These are phyloP conservation scores for Phylloporus arenicola DNA, from an alignment of 768 basidiomycete genomes.

Conservation along the genomic window DNA sequence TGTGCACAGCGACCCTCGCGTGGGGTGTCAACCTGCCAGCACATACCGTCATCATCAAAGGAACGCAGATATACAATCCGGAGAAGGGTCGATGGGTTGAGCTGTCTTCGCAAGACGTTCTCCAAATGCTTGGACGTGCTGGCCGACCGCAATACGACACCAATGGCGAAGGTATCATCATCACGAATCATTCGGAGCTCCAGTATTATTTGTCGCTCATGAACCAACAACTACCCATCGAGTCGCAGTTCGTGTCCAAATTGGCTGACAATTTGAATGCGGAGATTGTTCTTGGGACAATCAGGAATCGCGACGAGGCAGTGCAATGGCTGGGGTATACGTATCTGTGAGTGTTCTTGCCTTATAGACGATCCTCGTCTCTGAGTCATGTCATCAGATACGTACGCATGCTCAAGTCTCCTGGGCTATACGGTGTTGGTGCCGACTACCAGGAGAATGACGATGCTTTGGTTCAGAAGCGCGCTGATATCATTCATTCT, in stretches of 20 bases:
- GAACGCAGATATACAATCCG: conserved; percentile 99
- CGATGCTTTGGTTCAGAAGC: conserved; percentile 77
- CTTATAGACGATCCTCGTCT: conserved; percentile 1
- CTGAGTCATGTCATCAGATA: conserved; percentile 47
- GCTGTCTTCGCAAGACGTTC: conserved; percentile 88
- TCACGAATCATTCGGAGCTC: conserved; percentile 94
- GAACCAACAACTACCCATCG: conserved; percentile 97
- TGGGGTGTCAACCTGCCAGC: conserved; percentile 99
- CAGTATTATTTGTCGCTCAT: conserved; percentile 94
- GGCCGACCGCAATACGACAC: conserved; percentile 98
- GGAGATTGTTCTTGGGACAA: conserved; percentile 91
- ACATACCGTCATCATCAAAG: conserved; percentile 98
- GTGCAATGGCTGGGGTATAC: conserved; percentile 97
- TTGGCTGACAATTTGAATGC: conserved; percentile 96
- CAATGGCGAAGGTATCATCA: conserved; percentile 95
- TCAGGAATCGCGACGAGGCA: conserved; percentile 93
- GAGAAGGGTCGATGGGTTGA: conserved; percentile 99
- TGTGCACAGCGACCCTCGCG: conserved; percentile 95
- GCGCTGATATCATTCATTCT: conserved; percentile 89
- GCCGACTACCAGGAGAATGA: conserved; percentile 91
- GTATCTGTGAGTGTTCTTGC: conserved; percentile 54
- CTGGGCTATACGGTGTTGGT: conserved; percentile 81
- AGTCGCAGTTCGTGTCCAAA: conserved; percentile 88
- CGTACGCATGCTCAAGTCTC: conserved; percentile 89
- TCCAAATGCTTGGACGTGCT: conserved; percentile 98